Evolutionary conservation across 139 green algal genomes (phyloP).

Genomic region (Klebsormidium nitens): DNA sequence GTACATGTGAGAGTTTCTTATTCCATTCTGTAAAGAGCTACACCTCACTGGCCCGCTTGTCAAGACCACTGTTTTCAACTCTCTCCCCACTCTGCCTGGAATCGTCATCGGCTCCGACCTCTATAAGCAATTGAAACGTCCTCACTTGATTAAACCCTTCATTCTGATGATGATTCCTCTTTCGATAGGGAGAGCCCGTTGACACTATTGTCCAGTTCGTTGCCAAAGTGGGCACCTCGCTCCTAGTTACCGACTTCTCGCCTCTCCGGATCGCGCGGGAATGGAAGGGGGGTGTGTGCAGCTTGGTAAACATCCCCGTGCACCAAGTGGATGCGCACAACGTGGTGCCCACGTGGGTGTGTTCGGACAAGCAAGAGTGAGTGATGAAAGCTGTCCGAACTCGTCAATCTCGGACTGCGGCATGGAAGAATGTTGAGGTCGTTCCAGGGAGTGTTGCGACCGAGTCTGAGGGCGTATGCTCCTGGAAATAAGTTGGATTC

Average conservation of each 20-base stretch:
- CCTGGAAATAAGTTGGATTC: background rate
- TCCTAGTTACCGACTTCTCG: conserved; percentile 86
- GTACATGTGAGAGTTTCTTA: no score
- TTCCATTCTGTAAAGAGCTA: no score
- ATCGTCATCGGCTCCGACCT: no score
- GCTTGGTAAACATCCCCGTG: conserved; percentile 1
- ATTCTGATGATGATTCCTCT: no score
- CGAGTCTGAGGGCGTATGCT: background rate
- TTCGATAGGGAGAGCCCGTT: conserved; percentile 54
- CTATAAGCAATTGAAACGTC: no score
- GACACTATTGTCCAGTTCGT: conserved; percentile 69
- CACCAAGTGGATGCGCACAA: conserved; percentile 95
- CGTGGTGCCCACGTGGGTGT: conserved; percentile 85
- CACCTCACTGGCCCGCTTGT: no score
- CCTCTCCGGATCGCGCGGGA: conserved; percentile 64
- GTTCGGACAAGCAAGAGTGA: conserved; percentile 78
- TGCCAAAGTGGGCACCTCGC: conserved; percentile 47
- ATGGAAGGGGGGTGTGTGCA: conserved; percentile 64
- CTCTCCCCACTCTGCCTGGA: no score
- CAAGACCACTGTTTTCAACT: no score
- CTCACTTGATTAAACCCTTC: no score
- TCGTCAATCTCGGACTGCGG: no score
- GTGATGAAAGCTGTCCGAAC: background rate
- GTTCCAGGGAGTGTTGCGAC: no score
- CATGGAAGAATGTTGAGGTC: no score